Evolutionary conservation across 352 stramenopile genomes (phyloP).

Genomic region (Pythium phragmitis): DNA sequence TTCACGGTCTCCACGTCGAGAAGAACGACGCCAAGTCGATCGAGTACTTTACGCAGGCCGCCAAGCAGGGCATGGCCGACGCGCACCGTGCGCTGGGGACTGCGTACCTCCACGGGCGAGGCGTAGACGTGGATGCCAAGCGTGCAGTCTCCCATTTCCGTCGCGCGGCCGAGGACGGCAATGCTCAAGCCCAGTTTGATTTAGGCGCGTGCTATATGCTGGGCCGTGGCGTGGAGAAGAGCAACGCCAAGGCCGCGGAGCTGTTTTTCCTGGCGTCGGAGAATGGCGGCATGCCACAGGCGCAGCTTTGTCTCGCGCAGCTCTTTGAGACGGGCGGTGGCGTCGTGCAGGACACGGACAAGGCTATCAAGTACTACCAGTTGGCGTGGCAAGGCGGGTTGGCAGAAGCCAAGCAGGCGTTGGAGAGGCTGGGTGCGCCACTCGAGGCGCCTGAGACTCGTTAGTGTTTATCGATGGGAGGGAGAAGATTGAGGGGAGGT

Average conservation of each 20-base stretch:
- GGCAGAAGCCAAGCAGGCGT: slow-evolving; percentile 45
- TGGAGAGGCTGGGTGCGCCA: slow-evolving; percentile 51
- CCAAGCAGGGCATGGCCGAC: slow-evolving; percentile 65
- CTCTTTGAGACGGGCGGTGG: slow-evolving; percentile 68
- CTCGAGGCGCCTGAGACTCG: slow-evolving; percentile 27
- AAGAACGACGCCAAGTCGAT: slow-evolving; percentile 57
- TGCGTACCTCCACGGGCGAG: slow-evolving; percentile 47
- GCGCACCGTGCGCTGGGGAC: slow-evolving; percentile 62
- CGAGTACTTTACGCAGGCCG: slow-evolving; percentile 55
- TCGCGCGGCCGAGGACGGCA: slow-evolving; percentile 56
- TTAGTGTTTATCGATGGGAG: too few species aligned
- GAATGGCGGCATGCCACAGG: slow-evolving; percentile 45
- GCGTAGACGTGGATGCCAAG: slow-evolving; percentile 29
- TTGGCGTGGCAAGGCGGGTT: slow-evolving; percentile 55
- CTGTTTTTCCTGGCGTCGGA: slow-evolving; percentile 75
- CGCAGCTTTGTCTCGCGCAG: slow-evolving; percentile 75
- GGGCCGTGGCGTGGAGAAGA: slow-evolving; percentile 55
- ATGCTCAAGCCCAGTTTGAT: slow-evolving; percentile 71
- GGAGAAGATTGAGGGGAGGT: too few species aligned
- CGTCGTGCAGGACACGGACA: slow-evolving; percentile 43
- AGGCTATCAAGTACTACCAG: slow-evolving; percentile 80
- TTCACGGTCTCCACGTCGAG: slow-evolving; percentile 60
- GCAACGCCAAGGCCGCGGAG: slow-evolving; percentile 55
- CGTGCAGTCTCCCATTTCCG: slow-evolving; percentile 58
- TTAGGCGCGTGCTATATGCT: slow-evolving; percentile 80